phyloP scores from a whole-genome alignment of 768 basidiomycete genomes.

The Leccinum sublutescens region DNA sequence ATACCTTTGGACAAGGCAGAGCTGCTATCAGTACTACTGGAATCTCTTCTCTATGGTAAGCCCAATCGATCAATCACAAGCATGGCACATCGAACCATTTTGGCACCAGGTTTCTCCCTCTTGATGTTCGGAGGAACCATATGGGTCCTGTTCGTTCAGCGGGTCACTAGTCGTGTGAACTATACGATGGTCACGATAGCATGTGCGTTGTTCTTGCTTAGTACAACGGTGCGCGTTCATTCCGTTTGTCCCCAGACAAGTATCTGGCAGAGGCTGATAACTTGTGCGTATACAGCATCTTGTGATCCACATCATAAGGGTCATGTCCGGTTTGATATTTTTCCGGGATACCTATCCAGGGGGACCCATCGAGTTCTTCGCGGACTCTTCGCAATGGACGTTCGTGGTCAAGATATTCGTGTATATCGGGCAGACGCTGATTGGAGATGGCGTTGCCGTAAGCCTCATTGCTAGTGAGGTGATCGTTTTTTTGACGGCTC shows the following conservation, averaged over 20 bases:
- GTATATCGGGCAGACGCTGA: background rate
- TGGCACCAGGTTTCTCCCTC: background rate
- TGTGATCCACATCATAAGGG: background rate
- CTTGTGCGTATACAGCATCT: background rate
- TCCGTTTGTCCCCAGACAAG: background rate
- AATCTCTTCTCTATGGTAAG: background rate
- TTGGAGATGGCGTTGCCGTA: background rate
- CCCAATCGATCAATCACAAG: background rate
- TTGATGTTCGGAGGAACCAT: slow-evolving; percentile 1
- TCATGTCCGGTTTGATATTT: background rate
- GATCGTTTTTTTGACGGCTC: background rate
- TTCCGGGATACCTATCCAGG: background rate
- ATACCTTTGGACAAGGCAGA: slow-evolving; percentile 1
- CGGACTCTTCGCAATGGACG: background rate
- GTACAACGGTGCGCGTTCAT: background rate
- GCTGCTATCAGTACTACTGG: background rate
- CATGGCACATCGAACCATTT: background rate
- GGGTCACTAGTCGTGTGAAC: background rate
- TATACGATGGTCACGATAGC: background rate
- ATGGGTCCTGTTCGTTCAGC: background rate
- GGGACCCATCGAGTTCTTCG: background rate
- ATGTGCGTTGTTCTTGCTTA: background rate
- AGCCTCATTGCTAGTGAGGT: background rate
- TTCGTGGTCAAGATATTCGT: background rate
- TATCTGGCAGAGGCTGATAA: too few species aligned